Evolutionary conservation across 345 rosid genomes (phyloP).

Genomic region (Bruguiera gymnorhiza): DNA sequence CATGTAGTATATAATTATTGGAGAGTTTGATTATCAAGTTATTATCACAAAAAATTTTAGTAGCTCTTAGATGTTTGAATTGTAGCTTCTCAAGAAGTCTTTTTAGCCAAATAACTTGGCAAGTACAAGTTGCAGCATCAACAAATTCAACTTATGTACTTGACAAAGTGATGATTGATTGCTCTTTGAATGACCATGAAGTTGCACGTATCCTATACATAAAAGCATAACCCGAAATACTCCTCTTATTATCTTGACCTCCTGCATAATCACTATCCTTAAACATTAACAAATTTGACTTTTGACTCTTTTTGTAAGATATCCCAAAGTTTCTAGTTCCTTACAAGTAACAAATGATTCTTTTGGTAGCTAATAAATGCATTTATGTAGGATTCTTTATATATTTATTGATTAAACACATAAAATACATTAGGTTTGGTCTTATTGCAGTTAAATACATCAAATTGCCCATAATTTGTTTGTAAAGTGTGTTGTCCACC

Average conservation of each 20-base stretch:
- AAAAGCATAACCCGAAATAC: background rate
- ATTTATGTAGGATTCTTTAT: background rate
- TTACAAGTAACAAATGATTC: background rate
- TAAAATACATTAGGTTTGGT: background rate
- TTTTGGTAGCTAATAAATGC: background rate
- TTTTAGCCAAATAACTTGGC: too few relatives aligned
- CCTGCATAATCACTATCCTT: background rate
- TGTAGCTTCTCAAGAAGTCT: too few relatives aligned
- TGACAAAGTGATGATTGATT: background rate
- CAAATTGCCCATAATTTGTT: too few relatives aligned
- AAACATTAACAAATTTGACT: background rate
- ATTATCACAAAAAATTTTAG: too few relatives aligned
- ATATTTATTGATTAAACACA: slow-evolving; percentile 4
- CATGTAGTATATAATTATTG: too few relatives aligned
- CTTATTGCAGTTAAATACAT: background rate
- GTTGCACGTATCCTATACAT: too few relatives aligned
- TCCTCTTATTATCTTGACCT: background rate
- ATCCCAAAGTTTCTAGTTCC: background rate
- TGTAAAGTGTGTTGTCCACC: too few relatives aligned
- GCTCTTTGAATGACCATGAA: background rate
- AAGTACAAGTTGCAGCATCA: too few relatives aligned
- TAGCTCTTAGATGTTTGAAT: too few relatives aligned
- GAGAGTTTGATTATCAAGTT: too few relatives aligned
- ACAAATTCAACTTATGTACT: background rate
- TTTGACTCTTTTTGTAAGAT: background rate